Evolutionary conservation across 2,329 filamentous ascomycete species (phyloP), one percentile per base, ranked within the genome.

Genomic region (Fusarium poae): DNA sequence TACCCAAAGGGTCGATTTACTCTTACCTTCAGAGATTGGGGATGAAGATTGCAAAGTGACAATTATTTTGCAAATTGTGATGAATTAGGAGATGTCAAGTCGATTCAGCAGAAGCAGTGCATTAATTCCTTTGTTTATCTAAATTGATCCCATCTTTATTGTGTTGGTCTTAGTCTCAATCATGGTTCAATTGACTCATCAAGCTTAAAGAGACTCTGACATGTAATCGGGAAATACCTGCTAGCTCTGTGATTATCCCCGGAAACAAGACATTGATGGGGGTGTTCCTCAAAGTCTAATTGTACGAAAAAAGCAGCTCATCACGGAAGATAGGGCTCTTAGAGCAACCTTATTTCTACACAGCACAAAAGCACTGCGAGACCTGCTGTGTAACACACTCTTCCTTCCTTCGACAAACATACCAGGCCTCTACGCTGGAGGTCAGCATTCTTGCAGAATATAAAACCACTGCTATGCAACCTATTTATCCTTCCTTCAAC

Each of bases 11-110:
- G 0, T 70, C 70, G 0, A 27, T 75, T 2, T 75, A 75, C 8
- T 44, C 73, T 1, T 73, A 57, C 16, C 50, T 75, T 3, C 73
- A 75, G 64, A 42, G 66, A 1, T 6, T 75, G 25, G 62, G 71
- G 1, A 72, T 72, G 70, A 65, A 46, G 46, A 57, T 61, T 57
- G 45, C 34, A 3, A 61, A 53, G 20, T 30, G 27, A 27, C 2
- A 18, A 18, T 7, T 27, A 18, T 3, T 11, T 1, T 5, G 6
- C 27, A 27, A 43, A 5, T 5, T 16, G 16, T 23, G 21, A 37
- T 48, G 30, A 23, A 20, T 2, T 2, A 42, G 12, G 3, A 29
- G 9, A 6, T 29, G n/a, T 20, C 21, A 44, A 40, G 37, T 10
- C 21, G n/a, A 27, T 21, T 18, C 13, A 46, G 16, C 15, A 34